phyloP scores from a whole-genome alignment of 2,329 filamentous ascomycete genomes.

The Talaromyces amestolkiae region DNA sequence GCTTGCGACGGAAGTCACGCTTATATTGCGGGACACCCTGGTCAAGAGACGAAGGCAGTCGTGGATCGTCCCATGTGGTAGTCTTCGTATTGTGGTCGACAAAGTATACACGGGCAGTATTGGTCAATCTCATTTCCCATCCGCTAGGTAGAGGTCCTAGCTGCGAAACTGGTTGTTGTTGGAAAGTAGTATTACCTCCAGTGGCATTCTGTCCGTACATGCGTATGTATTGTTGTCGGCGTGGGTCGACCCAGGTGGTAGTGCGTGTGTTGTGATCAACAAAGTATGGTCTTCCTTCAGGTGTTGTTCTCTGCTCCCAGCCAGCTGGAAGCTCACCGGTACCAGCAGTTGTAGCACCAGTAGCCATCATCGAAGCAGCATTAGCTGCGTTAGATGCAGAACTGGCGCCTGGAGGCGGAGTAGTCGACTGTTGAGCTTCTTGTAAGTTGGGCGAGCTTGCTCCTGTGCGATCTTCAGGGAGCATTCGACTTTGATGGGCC shows the following conservation, averaged over 20 bases:
- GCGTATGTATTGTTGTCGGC: conserved; percentile 94
- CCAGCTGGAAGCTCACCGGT: conserved; percentile 91
- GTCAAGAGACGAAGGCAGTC: conserved; percentile 90
- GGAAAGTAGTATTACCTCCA: conserved; percentile 75
- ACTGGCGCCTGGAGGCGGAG: conserved; percentile 44
- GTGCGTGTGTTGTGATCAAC: conserved; percentile 98
- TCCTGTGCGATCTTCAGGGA: conserved; percentile 92
- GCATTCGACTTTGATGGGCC: conserved; percentile 89
- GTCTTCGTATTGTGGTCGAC: conserved; percentile 99
- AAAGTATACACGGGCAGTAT: conserved; percentile 96
- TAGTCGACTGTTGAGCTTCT: conserved; percentile 46
- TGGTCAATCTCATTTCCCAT: conserved; percentile 99
- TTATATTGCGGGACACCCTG: conserved; percentile 99
- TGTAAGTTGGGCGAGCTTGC: conserved; percentile 81
- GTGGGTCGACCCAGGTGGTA: conserved; percentile 96
- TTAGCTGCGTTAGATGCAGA: conserved; percentile 48
- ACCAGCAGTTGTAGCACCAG: conserved; percentile 88
- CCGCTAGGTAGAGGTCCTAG: conserved; percentile 91
- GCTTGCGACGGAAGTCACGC: conserved; percentile 94
- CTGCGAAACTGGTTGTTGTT: conserved; percentile 96
- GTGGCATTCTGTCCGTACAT: conserved; percentile 91
- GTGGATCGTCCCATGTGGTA: conserved; percentile 97
- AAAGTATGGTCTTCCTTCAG: conserved; percentile 92
- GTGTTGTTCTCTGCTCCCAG: conserved; percentile 95
- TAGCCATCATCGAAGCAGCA: conserved; percentile 84